These are phyloP conservation scores for Zygosaccharomyces gambellarensis DNA, from an alignment of 805 yeast genomes.

Conservation along the genomic window DNA sequence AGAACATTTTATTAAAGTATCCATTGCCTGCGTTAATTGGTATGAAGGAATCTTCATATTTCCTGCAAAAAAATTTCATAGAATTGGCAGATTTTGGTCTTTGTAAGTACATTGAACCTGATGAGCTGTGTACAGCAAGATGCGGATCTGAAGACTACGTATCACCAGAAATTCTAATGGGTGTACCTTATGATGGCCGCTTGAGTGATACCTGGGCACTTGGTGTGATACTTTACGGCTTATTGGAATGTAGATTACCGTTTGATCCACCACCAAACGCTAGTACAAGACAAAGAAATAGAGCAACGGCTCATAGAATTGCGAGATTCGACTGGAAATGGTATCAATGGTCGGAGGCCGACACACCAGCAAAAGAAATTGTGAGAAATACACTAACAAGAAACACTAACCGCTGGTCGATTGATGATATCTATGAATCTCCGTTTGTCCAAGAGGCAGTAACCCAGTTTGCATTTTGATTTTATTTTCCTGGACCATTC, in stretches of 20 bases:
- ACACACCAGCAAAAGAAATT: conserved; percentile 26
- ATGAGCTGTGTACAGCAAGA: conserved; percentile 68
- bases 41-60: conserved; percentile 17
- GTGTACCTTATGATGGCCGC: conserved; percentile 85
- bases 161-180: conserved; percentile 89
- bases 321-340: conserved; percentile 93
- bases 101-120: conserved; percentile 60
- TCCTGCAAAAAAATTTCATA: conserved; percentile 36
- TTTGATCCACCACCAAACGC: conserved; percentile 77
- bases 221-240: conserved; percentile 83
- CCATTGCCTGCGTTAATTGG: conserved; percentile 33
- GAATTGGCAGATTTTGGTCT: conserved; percentile 86
- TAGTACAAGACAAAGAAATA: conserved; percentile 31
- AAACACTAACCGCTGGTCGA: conserved; percentile 30
- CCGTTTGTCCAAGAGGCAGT: conserved; percentile 17
- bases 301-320: conserved; percentile 73
- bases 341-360: conserved; percentile 44
- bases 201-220: conserved; percentile 92
- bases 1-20: conserved; percentile 60
- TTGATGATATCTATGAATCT: conserved; percentile 23
- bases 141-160: conserved; percentile 98
- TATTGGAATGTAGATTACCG: conserved; percentile 83
- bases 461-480: conserved; percentile 4
- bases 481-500: not conserved
- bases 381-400: conserved; percentile 30